These are phyloP conservation scores for Aureobasidium vineae DNA, from an alignment of 2,329 filamentous ascomycete genomes.

Conservation along the genomic window DNA sequence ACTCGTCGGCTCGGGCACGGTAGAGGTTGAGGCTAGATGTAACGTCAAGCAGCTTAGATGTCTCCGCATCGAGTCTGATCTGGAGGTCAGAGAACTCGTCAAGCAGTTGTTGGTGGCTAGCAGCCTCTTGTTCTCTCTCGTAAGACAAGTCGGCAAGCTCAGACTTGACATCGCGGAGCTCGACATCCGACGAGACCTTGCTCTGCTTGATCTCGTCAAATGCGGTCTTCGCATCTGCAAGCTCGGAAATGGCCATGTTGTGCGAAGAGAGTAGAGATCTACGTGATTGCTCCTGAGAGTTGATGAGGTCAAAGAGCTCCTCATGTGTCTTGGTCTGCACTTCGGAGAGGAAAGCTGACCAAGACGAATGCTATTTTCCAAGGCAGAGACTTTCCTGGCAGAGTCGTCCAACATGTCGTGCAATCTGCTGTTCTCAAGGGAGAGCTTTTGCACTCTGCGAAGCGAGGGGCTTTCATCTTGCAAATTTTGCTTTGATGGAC, in stretches of 20 bases:
- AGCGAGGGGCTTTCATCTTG: slow-evolving; percentile 75
- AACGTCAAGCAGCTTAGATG: slow-evolving; percentile 79
- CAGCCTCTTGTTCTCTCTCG: slow-evolving; percentile 79
- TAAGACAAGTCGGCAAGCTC: slow-evolving; percentile 78
- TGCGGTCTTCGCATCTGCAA: slow-evolving; percentile 80
- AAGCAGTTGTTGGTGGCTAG: slow-evolving; percentile 83
- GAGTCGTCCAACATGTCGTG: slow-evolving; percentile 96
- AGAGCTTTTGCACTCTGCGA: slow-evolving; percentile 82
- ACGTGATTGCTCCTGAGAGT: slow-evolving; percentile 86
- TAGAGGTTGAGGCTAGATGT: slow-evolving; percentile 82
- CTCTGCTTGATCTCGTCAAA: slow-evolving; percentile 84
- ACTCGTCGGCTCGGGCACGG: slow-evolving; percentile 89
- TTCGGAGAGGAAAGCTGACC: slow-evolving; percentile 88
- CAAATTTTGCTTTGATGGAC: slow-evolving; percentile 59
- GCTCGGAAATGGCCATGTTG: slow-evolving; percentile 78
- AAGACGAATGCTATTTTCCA: slow-evolving; percentile 82
- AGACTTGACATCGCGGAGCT: slow-evolving; percentile 77
- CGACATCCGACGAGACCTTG: slow-evolving; percentile 75
- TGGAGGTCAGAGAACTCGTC: slow-evolving; percentile 93
- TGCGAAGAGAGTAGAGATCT: slow-evolving; percentile 78
- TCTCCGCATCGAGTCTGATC: slow-evolving; percentile 85
- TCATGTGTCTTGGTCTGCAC: slow-evolving; percentile 92
- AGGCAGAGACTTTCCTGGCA: slow-evolving; percentile 80
- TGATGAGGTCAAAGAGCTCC: slow-evolving; percentile 88
- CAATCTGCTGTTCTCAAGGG: slow-evolving; percentile 84